Base-by-base conservation (phyloP, 2,329 filamentous ascomycete genomes). In the Penicillium griseofulvum region DNA sequence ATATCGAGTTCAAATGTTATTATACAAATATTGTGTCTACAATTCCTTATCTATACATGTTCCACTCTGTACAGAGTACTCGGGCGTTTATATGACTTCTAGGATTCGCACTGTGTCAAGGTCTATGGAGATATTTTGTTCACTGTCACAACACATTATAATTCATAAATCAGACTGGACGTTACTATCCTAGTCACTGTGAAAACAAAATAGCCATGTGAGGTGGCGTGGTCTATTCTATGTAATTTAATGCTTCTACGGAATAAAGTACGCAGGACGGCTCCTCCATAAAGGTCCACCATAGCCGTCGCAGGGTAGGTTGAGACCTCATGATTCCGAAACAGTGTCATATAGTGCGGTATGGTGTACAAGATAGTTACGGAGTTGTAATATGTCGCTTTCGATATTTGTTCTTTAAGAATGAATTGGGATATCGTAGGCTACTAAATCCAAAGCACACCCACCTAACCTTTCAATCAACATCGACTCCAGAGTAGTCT, bases 211-310 rank as follows among this genome's bases (percentile, higher is more conserved):
- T 49, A 57, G 24, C 22, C 24, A 45, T 34, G n/a, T 17, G 22
- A 45, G 17, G 41, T 59, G 49, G 49, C 49, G 49, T 49, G 37
- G 11, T 37, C 44, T 58, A 58, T 55, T 57, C 52, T 59, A 55
- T 47, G 29, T 12, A 39, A 55, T 3, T 22, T 22, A 22, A 41
- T 42, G 44, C 33, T 31, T 34, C 39, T 41, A 26, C 22, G 22
- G 22, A 22, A n/a, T n/a, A n/a, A 11, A 41, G 16, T n/a, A 29
- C 26, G 9, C 48, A 51, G 49, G 56, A n/a, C n/a, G n/a, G 56
- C 56, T 58, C 48, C 48, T 49, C 47, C 37, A 39, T 56, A 17
- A 41, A 26, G 46, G 39, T 38, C 57, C 55, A 59, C 51, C 17
- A 16, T 41, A 37, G 34, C 50, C 48, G 16, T 19, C 17, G 12